Conservation (phyloP, 768 basidiomycete species). For the Vararia minispora region DNA sequence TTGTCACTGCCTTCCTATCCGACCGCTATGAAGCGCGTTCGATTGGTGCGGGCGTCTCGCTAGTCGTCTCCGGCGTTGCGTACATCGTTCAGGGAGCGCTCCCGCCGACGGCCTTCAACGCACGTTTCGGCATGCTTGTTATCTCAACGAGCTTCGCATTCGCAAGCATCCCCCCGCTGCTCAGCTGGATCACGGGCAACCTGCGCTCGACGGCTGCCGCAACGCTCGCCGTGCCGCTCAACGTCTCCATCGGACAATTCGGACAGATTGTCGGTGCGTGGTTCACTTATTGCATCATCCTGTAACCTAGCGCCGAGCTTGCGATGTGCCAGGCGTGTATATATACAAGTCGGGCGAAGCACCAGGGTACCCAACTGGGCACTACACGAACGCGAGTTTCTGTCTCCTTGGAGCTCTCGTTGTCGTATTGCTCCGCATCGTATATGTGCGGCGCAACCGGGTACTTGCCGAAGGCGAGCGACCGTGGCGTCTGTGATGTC, state of each 20-base stretch:
- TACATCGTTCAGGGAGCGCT: conserved; percentile 16
- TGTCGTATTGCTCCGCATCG: conserved; percentile 7
- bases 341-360: conserved; percentile 21
- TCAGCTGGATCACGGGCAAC: conserved; percentile 27
- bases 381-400: conserved; percentile 21
- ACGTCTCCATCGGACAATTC: conserved; percentile 24
- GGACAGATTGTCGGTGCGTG: conserved; percentile 24
- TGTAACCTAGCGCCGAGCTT: no score
- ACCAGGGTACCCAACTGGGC: conserved; percentile 24
- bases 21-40: conserved; percentile 15
- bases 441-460: conserved; percentile 13
- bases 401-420: neutral
- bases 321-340: conserved; percentile 19
- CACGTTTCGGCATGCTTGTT: conserved; percentile 23
- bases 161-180: conserved; percentile 22
- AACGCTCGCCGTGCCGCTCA: conserved; percentile 22
- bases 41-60: neutral
- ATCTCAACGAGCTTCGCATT: conserved; percentile 24
- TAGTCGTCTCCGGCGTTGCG: conserved; percentile 8
- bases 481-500: no score
- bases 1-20: conserved; percentile 15
- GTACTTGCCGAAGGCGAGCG: conserved; percentile 7
- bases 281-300: neutral
- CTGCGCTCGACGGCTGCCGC: conserved; percentile 20
- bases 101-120: conserved; percentile 15